These are phyloP conservation scores for Alternaria postmessia DNA, from an alignment of 2,329 filamentous ascomycete species.

Conservation along the genomic window DNA sequence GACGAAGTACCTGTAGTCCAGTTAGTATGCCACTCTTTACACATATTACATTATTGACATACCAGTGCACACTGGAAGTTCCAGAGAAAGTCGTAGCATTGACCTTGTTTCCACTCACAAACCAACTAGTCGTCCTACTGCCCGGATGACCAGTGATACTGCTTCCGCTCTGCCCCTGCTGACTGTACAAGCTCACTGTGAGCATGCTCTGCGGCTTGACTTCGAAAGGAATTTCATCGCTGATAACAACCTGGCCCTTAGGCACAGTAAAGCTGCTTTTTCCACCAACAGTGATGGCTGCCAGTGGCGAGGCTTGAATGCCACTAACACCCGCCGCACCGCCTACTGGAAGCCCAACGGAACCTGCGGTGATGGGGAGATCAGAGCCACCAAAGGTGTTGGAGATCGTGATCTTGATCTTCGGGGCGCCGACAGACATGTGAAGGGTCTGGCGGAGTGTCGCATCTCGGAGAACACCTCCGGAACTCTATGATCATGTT, in stretches of 20 bases:
- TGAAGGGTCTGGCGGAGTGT: slow-evolving; percentile 73
- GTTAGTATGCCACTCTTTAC: too few species aligned
- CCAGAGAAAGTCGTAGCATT: slow-evolving; percentile 50
- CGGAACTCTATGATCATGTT: slow-evolving; percentile 56
- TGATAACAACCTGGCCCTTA: slow-evolving; percentile 63
- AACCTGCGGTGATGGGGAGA: slow-evolving; percentile 66
- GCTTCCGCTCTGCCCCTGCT: slow-evolving; percentile 63
- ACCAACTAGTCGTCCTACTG: slow-evolving; percentile 68
- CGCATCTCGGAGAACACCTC: slow-evolving; percentile 65
- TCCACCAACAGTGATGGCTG: slow-evolving; percentile 65
- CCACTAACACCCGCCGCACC: slow-evolving; percentile 62
- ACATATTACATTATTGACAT: too few species aligned
- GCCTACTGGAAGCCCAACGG: slow-evolving; percentile 64
- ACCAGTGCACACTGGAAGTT: slow-evolving; percentile 14
- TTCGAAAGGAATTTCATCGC: slow-evolving; percentile 66
- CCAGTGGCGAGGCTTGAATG: slow-evolving; percentile 68
- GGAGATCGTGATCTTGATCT: slow-evolving; percentile 70
- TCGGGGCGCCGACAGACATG: slow-evolving; percentile 63
- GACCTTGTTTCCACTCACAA: slow-evolving; percentile 14
- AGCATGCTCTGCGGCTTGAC: slow-evolving; percentile 62
- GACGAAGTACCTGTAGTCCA: slow-evolving; percentile 59
- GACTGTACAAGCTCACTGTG: slow-evolving; percentile 66
- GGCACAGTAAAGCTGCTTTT: slow-evolving; percentile 60
- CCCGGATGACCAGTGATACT: slow-evolving; percentile 71
- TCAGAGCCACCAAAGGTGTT: slow-evolving; percentile 70